A percentile compares a stretch with the other conserved stretches of the same genome.
Evolutionary conservation across 805 yeast genomes (phyloP).

Genomic region (Metschnikowia arizonensis): DNA sequence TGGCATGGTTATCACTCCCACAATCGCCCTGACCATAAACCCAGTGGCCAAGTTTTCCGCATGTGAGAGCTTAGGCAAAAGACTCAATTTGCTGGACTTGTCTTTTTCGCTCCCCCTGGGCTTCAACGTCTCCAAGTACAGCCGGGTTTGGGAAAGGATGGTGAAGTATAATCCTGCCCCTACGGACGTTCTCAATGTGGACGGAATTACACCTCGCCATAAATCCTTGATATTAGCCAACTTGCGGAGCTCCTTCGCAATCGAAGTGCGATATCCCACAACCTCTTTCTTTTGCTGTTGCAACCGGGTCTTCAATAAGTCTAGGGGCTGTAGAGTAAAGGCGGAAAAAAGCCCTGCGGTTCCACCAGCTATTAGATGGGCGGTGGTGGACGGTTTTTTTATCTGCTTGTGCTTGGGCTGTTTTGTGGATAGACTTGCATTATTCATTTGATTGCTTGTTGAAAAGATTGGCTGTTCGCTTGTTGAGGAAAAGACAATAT

Average conservation of each 20-base stretch:
- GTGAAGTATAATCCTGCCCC: slow-evolving; percentile 88
- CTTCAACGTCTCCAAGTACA: slow-evolving; percentile 37
- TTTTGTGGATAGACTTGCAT: not conserved
- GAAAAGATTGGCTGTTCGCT: not conserved
- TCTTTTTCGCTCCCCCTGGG: slow-evolving; percentile 21
- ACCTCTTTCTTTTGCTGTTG: slow-evolving; percentile 47
- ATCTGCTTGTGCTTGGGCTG: slow-evolving; percentile 1
- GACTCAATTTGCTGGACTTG: slow-evolving; percentile 21
- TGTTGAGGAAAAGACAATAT: not conserved
- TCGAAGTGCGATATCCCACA: slow-evolving; percentile 23
- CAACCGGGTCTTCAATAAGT: slow-evolving; percentile 78
- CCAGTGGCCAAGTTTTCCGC: slow-evolving; percentile 73
- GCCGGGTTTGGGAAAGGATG: slow-evolving; percentile 59
- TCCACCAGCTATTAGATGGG: slow-evolving; percentile 77
- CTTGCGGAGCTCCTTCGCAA: slow-evolving; percentile 41
- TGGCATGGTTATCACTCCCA: slow-evolving; percentile 92
- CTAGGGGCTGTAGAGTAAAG: slow-evolving; percentile 80
- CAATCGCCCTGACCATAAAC: slow-evolving; percentile 69
- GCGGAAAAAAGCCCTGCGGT: slow-evolving; percentile 82
- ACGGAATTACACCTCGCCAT: slow-evolving; percentile 94
- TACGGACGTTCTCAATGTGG: slow-evolving; percentile 81
- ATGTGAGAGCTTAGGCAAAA: slow-evolving; percentile 68
- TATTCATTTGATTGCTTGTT: not conserved
- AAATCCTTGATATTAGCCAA: slow-evolving; percentile 44
- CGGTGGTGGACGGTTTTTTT: slow-evolving; percentile 15